Evolutionary conservation across 2,329 filamentous ascomycete species (phyloP).

Genomic region (Tolypocladium cylindrosporum): DNA sequence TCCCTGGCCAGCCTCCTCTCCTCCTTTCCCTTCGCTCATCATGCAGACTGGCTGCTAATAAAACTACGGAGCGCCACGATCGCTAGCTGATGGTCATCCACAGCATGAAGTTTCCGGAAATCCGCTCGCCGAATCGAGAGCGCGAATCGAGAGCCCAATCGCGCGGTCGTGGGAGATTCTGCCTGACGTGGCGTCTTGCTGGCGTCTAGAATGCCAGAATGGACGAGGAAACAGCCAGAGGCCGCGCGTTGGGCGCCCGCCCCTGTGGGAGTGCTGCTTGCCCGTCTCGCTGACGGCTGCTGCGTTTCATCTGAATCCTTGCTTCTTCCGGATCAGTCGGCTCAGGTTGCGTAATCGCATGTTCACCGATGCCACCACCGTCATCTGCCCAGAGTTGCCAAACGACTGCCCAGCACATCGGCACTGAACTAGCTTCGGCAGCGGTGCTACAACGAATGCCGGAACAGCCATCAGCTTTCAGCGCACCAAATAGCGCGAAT

Average conservation of each 20-base stretch:
- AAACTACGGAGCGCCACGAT: background rate
- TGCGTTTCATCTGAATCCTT: background rate
- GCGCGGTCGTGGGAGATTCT: too few species aligned
- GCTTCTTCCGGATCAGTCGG: background rate
- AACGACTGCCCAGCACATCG: background rate
- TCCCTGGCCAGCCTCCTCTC: background rate
- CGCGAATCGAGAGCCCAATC: too few species aligned
- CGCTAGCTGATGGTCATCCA: background rate
- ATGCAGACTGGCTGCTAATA: background rate
- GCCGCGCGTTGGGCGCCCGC: background rate
- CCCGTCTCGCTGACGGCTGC: background rate
- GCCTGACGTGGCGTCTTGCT: too few species aligned
- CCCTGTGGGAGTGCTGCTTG: background rate
- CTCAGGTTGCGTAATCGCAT: too few species aligned
- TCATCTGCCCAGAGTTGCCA: background rate
- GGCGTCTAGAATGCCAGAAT: too few species aligned
- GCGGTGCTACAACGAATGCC: background rate
- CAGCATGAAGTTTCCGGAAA: too few species aligned
- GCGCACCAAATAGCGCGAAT: background rate
- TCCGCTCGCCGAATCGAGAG: too few species aligned
- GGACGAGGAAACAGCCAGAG: background rate
- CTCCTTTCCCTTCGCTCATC: too few species aligned
- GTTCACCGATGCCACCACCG: too few species aligned
- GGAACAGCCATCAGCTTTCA: background rate
- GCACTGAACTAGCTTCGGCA: too few species aligned